These are phyloP conservation scores for Entomortierella parvispora DNA, from an alignment of 192 early-diverging fungal species.

Conservation along the genomic window DNA sequence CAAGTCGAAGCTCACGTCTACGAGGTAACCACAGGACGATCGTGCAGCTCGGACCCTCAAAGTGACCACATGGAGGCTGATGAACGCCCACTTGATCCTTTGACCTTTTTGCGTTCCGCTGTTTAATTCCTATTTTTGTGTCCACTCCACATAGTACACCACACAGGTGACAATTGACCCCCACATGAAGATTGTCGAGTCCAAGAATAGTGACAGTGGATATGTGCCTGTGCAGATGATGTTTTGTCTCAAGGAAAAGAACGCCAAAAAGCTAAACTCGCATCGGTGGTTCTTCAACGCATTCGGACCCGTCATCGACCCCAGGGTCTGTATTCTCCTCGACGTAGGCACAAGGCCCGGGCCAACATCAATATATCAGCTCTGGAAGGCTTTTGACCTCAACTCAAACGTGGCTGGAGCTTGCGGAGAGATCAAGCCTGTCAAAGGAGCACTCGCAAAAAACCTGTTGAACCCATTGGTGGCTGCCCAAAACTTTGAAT, in stretches of 20 bases:
- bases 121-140: neutral
- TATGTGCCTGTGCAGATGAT: constrained; percentile 77
- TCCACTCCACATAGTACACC: constrained; percentile 68
- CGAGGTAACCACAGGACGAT: constrained; percentile 35
- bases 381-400: constrained; percentile 86
- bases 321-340: constrained; percentile 69
- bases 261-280: constrained; percentile 86
- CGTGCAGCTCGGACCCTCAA: neutral
- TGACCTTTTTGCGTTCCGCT: neutral
- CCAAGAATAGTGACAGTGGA: constrained; percentile 62
- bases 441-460: constrained; percentile 60
- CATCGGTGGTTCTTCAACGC: constrained; percentile 79
- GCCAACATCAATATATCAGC: constrained; percentile 72
- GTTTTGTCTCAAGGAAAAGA: constrained; percentile 89
- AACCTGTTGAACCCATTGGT: constrained; percentile 81
- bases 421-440: constrained; percentile 86
- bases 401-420: constrained; percentile 81
- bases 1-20: constrained; percentile 70
- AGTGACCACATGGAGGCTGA: neutral
- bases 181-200: constrained; percentile 65
- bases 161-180: constrained; percentile 76
- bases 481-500: constrained; percentile 87
- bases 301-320: constrained; percentile 65
- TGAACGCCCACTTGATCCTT: neutral
- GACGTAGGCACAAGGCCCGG: constrained; percentile 88